Conservation (phyloP, 2,329 filamentous ascomycete species). For the Colletotrichum chlorophyti region DNA sequence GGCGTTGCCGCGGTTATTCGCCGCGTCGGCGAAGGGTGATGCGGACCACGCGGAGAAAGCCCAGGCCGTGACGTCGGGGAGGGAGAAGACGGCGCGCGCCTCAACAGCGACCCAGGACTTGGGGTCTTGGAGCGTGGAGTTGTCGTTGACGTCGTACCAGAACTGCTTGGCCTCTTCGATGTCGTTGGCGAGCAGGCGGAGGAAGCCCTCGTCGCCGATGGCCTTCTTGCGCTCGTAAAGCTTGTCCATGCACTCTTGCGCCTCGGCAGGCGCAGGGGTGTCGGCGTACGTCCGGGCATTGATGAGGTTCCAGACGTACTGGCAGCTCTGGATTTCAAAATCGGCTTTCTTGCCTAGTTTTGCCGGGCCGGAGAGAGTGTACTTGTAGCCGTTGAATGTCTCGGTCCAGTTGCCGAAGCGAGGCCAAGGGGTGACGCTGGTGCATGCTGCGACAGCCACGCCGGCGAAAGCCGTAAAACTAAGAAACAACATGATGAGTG, state of each 20-base stretch:
- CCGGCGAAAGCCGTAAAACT: background rate
- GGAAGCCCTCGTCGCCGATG: conserved; percentile 32
- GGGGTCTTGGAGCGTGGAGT: conserved; percentile 24
- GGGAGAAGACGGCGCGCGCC: conserved; percentile 32
- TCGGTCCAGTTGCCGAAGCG: conserved; percentile 23
- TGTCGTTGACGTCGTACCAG: conserved; percentile 33
- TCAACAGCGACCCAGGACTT: conserved; percentile 32
- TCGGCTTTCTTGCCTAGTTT: conserved; percentile 17
- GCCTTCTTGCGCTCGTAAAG: conserved; percentile 32
- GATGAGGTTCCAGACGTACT: conserved; percentile 14
- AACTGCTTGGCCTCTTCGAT: conserved; percentile 32
- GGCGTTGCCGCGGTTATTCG: conserved; percentile 36
- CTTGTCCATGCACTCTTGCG: conserved; percentile 8
- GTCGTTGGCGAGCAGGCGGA: conserved; percentile 33
- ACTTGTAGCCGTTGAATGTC: background rate
- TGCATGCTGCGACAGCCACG: background rate
- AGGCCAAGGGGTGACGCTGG: conserved; percentile 14
- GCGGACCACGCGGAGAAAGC: conserved; percentile 34
- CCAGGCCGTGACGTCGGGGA: conserved; percentile 35
- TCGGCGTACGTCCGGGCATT: background rate
- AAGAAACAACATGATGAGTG: background rate
- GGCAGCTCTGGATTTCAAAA: conserved; percentile 27
- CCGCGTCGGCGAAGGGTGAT: conserved; percentile 33
- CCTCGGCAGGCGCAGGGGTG: background rate
- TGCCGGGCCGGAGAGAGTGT: conserved; percentile 22